These are phyloP conservation scores for Rhizodiscina lignyota DNA, from an alignment of 495 filamentous ascomycete species.

Conservation along the genomic window DNA sequence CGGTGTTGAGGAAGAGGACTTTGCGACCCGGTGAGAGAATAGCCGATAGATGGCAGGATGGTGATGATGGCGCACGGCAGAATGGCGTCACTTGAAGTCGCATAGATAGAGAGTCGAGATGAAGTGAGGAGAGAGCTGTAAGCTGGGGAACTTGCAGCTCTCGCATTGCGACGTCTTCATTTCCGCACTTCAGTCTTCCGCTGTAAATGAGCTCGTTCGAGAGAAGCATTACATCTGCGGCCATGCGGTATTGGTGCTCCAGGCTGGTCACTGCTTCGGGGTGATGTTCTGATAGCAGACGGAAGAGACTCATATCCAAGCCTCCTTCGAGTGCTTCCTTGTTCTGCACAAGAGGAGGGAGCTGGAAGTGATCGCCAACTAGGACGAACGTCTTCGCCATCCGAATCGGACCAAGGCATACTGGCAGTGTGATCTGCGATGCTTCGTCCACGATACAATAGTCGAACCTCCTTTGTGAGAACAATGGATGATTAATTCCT, in stretches of 20 bases:
- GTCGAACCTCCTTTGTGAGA: slow-evolving; percentile 80
- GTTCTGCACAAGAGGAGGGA: slow-evolving; percentile 88
- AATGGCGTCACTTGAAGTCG: background rate
- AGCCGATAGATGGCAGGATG: slow-evolving; percentile 65
- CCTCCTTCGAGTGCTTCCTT: slow-evolving; percentile 72
- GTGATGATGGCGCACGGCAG: background rate
- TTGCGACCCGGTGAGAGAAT: slow-evolving; percentile 50
- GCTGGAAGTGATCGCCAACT: slow-evolving; percentile 90
- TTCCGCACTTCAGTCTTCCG: slow-evolving; percentile 79
- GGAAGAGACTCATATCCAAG: slow-evolving; percentile 85
- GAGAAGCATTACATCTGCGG: slow-evolving; percentile 84
- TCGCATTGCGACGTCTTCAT: slow-evolving; percentile 48
- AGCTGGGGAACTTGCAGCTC: slow-evolving; percentile 38
- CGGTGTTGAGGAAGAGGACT: slow-evolving; percentile 79
- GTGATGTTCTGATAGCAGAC: slow-evolving; percentile 73
- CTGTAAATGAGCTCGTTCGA: slow-evolving; percentile 88
- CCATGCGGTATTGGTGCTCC: slow-evolving; percentile 96
- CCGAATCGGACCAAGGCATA: slow-evolving; percentile 82
- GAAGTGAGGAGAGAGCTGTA: slow-evolving; percentile 29
- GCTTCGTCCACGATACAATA: slow-evolving; percentile 98
- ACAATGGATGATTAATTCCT: slow-evolving; percentile 74
- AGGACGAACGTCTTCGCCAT: slow-evolving; percentile 89
- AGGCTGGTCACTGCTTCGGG: slow-evolving; percentile 76
- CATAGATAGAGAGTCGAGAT: slow-evolving; percentile 10
- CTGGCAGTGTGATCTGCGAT: slow-evolving; percentile 89